Base-by-base conservation (phyloP, 352 stramenopile genomes). In the Phytophthora megakarya region DNA sequence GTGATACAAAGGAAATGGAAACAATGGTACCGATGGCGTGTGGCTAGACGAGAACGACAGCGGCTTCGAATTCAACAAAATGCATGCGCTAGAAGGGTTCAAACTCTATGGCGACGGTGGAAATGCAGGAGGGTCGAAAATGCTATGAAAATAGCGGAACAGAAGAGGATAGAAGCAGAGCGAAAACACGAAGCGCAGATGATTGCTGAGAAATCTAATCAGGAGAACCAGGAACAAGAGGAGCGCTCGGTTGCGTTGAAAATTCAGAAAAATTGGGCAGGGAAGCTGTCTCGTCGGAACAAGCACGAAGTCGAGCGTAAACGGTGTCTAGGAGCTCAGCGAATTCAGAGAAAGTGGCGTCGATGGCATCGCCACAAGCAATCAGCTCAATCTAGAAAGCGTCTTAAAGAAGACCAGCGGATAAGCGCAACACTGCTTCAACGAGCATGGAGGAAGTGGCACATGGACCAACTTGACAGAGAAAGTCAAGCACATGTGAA, bases 251-350 rank as follows among this genome's bases (percentile, higher is more conserved):
- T 66, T 18, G 43, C 65, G 5, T 4, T 64, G 2, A 44, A 7
- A 39, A 48, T 71, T 25, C 40, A 67, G 38, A 18, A 71, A 52
- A 30, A 63, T 42, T 53, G 67, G 58, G 30, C 39, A 21, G 50
- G 35, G 21, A 45, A 60, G 19, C 45, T 37, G 12, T 23, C 25
- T 8, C 43, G 35, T 37, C 32, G 28, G 39, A 64, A 43, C 12
- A 61, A 50, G 18, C n/a, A 69, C 15, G 23, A 49, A 25, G 42
- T 21, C 46, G 42, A 52, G 9, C 53, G 53, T 30, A 51, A 61
- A 46, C 42, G 16, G n/a, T 25, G 21, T 30, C n/a, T 58, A 18
- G 35, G 37, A 58, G 50, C 35, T 26, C 50, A 40, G 18, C 49
- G 49, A 25, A 46, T 57, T 25, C 49, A 57, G 12, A 19, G 26